Conservation (phyloP, 305 asterid genomes). For the Fraxinus greggii region DNA sequence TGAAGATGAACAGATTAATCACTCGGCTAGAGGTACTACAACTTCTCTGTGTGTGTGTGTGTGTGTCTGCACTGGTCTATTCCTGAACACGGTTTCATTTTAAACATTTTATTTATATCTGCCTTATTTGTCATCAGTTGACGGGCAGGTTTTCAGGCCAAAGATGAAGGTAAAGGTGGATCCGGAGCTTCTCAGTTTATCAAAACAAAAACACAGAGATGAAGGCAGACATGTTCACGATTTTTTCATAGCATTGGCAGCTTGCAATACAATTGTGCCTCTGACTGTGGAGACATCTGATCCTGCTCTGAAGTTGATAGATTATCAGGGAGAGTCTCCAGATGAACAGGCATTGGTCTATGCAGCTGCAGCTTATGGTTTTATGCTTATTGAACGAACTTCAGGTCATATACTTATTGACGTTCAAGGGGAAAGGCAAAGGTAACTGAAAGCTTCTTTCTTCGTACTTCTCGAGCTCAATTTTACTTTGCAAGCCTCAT, state of each 20-base stretch:
- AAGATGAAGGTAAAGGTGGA: constrained; percentile 79
- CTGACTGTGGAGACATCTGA: constrained; percentile 68
- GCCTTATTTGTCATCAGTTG: constrained; percentile 48
- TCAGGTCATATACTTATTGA: constrained; percentile 86
- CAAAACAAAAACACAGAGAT: constrained; percentile 46
- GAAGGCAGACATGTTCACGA: constrained; percentile 59
- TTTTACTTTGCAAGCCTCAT: not conserved
- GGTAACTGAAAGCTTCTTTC: constrained; percentile 43
- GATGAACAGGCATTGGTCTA: constrained; percentile 98
- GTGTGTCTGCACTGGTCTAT: too few relatives aligned
- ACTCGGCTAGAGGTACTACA: constrained; percentile 62
- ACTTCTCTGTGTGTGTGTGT: not conserved
- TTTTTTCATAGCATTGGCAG: constrained; percentile 87
- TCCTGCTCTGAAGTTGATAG: constrained; percentile 72
- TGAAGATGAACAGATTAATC: constrained; percentile 49
- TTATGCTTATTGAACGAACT: constrained; percentile 91
- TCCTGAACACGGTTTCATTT: constrained; percentile 1
- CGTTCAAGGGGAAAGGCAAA: constrained; percentile 85
- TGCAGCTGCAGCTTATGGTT: constrained; percentile 95
- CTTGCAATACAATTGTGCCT: constrained; percentile 98
- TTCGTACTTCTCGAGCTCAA: constrained; percentile 3
- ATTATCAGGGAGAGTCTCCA: constrained; percentile 98
- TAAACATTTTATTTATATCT: constrained; percentile 16
- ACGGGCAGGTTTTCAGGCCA: constrained; percentile 65
- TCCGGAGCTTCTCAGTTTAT: constrained; percentile 55